Conservation (phyloP, 257 asterid species). For the Echites panduratus region DNA sequence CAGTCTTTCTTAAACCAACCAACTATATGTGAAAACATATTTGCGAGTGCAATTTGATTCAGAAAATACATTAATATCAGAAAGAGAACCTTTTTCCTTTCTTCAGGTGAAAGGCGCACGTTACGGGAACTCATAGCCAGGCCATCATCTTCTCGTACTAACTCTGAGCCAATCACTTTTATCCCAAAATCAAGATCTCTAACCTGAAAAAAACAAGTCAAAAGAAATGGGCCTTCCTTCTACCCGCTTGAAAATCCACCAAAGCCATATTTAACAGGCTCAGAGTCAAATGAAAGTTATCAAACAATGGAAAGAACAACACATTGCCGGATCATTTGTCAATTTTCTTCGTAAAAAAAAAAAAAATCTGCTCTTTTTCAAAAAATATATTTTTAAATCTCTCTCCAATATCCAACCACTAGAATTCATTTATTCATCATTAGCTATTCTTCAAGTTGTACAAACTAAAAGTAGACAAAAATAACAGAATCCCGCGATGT, state of each 20-base stretch:
- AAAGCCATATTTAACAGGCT: not conserved
- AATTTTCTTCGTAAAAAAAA: not conserved
- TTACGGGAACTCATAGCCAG: constrained; percentile 97
- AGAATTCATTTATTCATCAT: no score
- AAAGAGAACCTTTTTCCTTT: constrained; percentile 60
- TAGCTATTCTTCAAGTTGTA: no score
- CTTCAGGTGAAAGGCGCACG: constrained; percentile 60
- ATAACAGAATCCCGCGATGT: not conserved
- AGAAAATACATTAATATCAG: not conserved
- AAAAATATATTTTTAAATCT: no score
- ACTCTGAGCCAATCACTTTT: constrained; percentile 62
- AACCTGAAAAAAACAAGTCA: constrained; percentile 44
- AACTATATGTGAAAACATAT: not conserved
- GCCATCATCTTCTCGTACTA: constrained; percentile 74
- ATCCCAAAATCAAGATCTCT: constrained; percentile 90
- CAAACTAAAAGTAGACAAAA: not conserved
- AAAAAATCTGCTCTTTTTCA: no score
- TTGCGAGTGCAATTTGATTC: not conserved
- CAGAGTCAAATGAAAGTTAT: not conserved
- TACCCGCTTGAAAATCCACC: no score
- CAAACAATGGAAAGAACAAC: not conserved
- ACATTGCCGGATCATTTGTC: not conserved
- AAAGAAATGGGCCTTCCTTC: not conserved
- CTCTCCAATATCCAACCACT: no score
- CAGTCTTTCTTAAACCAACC: not conserved